Percentiles rank a stretch among this genome's conserved stretches.
Conservation (phyloP, 2,329 filamentous ascomycete genomes). For the Simplicillium sp. region DNA sequence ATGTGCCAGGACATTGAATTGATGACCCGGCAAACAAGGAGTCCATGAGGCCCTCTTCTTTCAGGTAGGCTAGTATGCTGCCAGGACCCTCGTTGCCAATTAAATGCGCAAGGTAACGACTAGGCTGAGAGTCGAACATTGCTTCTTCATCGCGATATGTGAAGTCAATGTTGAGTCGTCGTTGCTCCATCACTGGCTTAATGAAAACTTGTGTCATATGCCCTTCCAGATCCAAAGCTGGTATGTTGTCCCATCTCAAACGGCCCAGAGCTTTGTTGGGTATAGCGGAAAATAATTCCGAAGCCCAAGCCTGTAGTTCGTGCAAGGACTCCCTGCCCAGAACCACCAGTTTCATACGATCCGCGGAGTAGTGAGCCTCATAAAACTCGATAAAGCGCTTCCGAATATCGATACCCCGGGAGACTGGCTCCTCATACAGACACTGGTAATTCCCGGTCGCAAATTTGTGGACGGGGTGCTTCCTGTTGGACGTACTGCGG, state of each 20-base stretch:
- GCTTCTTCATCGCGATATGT: slow-evolving; percentile 77
- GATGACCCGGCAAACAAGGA: slow-evolving; percentile 69
- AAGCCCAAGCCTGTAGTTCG: slow-evolving; percentile 73
- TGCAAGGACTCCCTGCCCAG: slow-evolving; percentile 75
- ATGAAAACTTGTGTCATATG: slow-evolving; percentile 67
- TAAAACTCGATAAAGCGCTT: slow-evolving; percentile 92
- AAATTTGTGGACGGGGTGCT: slow-evolving; percentile 85
- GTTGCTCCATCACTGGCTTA: slow-evolving; percentile 83
- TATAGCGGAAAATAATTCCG: slow-evolving; percentile 74
- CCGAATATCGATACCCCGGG: slow-evolving; percentile 71
- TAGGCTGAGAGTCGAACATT: slow-evolving; percentile 71
- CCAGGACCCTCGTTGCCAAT: slow-evolving; percentile 90
- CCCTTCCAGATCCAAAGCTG: slow-evolving; percentile 37
- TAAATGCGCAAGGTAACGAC: slow-evolving; percentile 77
- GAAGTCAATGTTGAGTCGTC: slow-evolving; percentile 72
- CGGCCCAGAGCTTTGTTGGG: slow-evolving; percentile 71
- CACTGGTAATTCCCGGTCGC: slow-evolving; percentile 84
- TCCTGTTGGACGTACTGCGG: slow-evolving; percentile 78
- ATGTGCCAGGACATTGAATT: slow-evolving; percentile 67
- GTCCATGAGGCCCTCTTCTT: slow-evolving; percentile 84
- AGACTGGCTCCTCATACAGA: slow-evolving; percentile 72
- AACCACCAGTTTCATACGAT: slow-evolving; percentile 86
- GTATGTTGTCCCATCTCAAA: slow-evolving; percentile 44
- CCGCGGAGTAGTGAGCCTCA: slow-evolving; percentile 81
- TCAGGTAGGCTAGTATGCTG: slow-evolving; percentile 83